These are phyloP conservation scores for Tylopilus sp. DNA, from an alignment of 768 basidiomycete species.

Conservation along the genomic window DNA sequence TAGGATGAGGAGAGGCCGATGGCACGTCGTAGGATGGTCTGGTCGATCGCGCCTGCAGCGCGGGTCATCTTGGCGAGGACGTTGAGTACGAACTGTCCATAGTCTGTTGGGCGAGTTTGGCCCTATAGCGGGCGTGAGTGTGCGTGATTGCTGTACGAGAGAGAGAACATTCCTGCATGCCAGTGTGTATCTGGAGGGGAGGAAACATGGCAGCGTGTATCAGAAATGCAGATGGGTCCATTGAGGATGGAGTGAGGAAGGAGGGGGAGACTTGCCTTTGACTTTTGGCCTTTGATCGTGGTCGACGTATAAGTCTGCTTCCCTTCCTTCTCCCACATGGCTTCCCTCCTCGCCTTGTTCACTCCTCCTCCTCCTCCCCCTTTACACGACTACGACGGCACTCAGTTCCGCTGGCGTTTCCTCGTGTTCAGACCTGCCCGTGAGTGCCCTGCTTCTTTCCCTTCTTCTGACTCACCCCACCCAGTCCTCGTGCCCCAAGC, in stretches of 20 bases:
- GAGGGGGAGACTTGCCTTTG: slow-evolving; percentile 14
- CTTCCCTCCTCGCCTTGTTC: slow-evolving; percentile 19
- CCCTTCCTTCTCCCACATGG: neutral
- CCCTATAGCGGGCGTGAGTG: slow-evolving; percentile 14
- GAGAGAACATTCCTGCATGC: slow-evolving; percentile 28
- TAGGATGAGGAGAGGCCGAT: slow-evolving; percentile 63
- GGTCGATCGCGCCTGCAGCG: slow-evolving; percentile 50
- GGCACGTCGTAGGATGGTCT: slow-evolving; percentile 57
- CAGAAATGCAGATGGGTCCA: slow-evolving; percentile 25
- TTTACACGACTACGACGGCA: slow-evolving; percentile 62
- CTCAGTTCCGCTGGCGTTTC: slow-evolving; percentile 69
- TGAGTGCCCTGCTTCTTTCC: slow-evolving; percentile 29
- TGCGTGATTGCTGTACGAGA: neutral
- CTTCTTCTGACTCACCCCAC: neutral
- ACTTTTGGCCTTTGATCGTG: slow-evolving; percentile 8
- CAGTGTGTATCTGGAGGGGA: slow-evolving; percentile 21
- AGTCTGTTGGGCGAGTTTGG: slow-evolving; percentile 53
- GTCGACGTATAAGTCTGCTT: slow-evolving; percentile 3
- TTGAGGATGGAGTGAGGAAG: slow-evolving; percentile 6
- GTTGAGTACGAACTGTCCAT: slow-evolving; percentile 53
- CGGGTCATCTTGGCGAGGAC: slow-evolving; percentile 51
- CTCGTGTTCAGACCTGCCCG: slow-evolving; percentile 80
- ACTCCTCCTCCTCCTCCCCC: slow-evolving; percentile 4
- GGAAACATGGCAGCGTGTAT: slow-evolving; percentile 17
- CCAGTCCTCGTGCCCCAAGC: slow-evolving; percentile 67